Percentiles rank a stretch among this genome's conserved stretches.
Evolutionary conservation across 345 rosid species (phyloP).

Genomic region (Eucalyptus victrix): DNA sequence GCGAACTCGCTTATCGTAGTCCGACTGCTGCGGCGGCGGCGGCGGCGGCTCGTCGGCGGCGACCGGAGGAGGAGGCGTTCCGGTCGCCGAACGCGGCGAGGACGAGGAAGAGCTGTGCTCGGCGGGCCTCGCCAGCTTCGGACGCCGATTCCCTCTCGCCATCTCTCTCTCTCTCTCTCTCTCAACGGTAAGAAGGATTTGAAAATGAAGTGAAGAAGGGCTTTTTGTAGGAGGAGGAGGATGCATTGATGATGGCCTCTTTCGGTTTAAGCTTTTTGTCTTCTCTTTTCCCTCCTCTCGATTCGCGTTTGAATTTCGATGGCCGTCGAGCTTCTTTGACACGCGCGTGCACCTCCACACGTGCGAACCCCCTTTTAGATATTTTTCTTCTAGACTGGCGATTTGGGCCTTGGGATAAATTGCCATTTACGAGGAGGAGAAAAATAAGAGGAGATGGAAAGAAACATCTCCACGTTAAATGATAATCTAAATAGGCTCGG

Average conservation of each 20-base stretch:
- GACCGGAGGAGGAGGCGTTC: not conserved
- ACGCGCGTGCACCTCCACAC: not conserved
- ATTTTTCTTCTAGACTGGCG: not conserved
- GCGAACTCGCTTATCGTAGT: constrained; percentile 32
- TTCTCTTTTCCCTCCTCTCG: not conserved
- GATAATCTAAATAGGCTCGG: no score
- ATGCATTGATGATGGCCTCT: not conserved
- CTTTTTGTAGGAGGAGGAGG: not conserved
- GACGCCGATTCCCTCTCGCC: constrained; percentile 56
- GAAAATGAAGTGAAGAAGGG: not conserved
- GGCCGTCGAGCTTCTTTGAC: not conserved
- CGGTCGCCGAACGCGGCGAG: constrained; percentile 10
- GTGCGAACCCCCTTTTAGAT: not conserved
- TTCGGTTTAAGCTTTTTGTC: not conserved
- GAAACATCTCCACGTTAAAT: not conserved
- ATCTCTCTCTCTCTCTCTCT: constrained; percentile 3
- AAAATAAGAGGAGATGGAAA: not conserved
- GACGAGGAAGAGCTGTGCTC: constrained; percentile 2
- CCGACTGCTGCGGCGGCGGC: not conserved
- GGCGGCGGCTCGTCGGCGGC: constrained; percentile 1
- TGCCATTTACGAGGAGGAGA: not conserved
- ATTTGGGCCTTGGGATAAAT: not conserved
- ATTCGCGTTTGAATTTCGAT: not conserved
- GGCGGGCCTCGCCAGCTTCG: constrained; percentile 20
- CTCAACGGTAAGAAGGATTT: not conserved